A percentile compares a stretch with the other conserved stretches of the same genome.
These are phyloP conservation scores for Starmerella etchellsii DNA, from an alignment of 805 yeast species.

Conservation along the genomic window DNA sequence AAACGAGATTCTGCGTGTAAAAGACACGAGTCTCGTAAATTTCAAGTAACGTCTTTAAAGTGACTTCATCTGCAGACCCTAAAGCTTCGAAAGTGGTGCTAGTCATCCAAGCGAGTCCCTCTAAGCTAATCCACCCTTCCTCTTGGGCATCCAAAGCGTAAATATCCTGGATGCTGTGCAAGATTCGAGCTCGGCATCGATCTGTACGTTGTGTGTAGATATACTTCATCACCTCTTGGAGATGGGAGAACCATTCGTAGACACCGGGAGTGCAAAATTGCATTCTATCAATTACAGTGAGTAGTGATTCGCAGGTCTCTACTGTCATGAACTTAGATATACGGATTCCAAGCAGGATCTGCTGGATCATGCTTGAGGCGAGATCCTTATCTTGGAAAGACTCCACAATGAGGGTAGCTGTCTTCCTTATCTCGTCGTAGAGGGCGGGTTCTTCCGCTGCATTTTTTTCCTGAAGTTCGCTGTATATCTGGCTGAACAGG, in stretches of 20 bases:
- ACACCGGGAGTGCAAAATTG: slow-evolving; percentile 43
- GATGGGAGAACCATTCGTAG: slow-evolving; percentile 40
- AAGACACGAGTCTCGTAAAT: slow-evolving; percentile 13
- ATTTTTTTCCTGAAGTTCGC: background rate
- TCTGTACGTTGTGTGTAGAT: slow-evolving; percentile 29
- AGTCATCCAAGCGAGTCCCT: slow-evolving; percentile 10
- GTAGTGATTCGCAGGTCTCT: slow-evolving; percentile 32
- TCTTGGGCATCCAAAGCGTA: slow-evolving; percentile 9
- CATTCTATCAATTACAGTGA: slow-evolving; percentile 37
- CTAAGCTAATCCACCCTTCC: slow-evolving; percentile 14
- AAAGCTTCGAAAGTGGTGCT: slow-evolving; percentile 10
- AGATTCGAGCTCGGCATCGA: slow-evolving; percentile 21
- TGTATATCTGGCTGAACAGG: background rate
- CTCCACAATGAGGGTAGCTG: slow-evolving; percentile 1
- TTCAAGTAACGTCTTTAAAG: slow-evolving; percentile 6
- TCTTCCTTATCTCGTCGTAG: background rate
- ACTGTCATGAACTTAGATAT: slow-evolving; percentile 29
- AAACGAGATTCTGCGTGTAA: slow-evolving; percentile 4
- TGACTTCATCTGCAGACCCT: slow-evolving; percentile 7
- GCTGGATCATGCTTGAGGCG: slow-evolving; percentile 1
- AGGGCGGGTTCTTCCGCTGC: background rate
- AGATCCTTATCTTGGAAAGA: slow-evolving; percentile 5
- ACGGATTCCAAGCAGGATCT: slow-evolving; percentile 19
- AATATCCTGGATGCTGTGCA: slow-evolving; percentile 17
- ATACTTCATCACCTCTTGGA: slow-evolving; percentile 33